phyloP scores from a whole-genome alignment of 148 eudicot genomes.

The Rhododendron simsii region DNA sequence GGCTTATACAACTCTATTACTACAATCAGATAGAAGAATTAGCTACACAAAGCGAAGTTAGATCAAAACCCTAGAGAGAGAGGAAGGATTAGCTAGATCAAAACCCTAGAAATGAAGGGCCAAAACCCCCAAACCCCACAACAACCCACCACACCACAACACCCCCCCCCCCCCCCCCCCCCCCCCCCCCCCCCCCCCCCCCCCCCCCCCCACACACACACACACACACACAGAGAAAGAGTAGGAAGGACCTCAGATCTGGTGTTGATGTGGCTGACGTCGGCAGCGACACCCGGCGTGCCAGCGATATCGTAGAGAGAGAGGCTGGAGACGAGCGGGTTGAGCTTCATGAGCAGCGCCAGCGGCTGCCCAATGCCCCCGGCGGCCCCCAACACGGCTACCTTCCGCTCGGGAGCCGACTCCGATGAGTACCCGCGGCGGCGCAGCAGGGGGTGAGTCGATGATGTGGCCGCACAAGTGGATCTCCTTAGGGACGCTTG shows the following conservation, averaged over 20 bases:
- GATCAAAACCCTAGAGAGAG: not conserved
- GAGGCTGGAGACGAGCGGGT: slow-evolving; percentile 77
- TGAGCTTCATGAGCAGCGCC: slow-evolving; percentile 81
- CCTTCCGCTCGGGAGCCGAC: slow-evolving; percentile 67
- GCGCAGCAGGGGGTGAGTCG: slow-evolving; percentile 23
- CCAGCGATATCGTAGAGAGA: slow-evolving; percentile 87
- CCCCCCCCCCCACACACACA: not conserved
- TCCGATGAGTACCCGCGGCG: slow-evolving; percentile 50
- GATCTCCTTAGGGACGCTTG: slow-evolving; percentile 30
- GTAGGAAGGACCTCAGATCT: slow-evolving; percentile 57
- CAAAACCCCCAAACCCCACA: not conserved
- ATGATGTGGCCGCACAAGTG: slow-evolving; percentile 12
- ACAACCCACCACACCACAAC: too few species aligned
- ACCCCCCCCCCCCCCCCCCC: too few species aligned
- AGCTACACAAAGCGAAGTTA: not conserved
- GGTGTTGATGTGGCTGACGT: slow-evolving; percentile 85
- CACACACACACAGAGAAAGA: not conserved
- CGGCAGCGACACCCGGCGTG: slow-evolving; percentile 96
- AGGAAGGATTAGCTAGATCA: not conserved
- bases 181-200: too few species aligned
- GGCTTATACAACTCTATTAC: not conserved
- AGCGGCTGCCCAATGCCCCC: slow-evolving; percentile 97
- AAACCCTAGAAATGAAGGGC: slow-evolving; percentile 7
- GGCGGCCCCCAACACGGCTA: slow-evolving; percentile 79
- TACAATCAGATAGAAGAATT: too few species aligned